Evolutionary conservation across 2,329 filamentous ascomycete species (phyloP), one percentile per base, ranked within the genome.

Genomic region (Aspergillus phoenicis): DNA sequence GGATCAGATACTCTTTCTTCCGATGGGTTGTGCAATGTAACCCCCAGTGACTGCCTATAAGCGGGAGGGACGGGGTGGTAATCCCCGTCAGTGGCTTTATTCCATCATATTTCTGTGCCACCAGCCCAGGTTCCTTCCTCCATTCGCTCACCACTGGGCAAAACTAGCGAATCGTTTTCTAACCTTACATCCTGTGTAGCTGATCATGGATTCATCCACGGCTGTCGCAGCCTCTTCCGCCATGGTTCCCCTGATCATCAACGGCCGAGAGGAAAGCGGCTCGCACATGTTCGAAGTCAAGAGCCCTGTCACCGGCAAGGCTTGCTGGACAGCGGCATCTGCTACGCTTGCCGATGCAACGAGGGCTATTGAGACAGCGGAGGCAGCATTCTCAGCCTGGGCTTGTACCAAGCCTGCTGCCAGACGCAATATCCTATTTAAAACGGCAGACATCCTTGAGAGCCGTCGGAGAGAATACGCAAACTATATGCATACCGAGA

Each of bases 381-480:
- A 85, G 8, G 78, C 80, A 3, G 90, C 90, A 1, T 87, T 90
- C 73, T 83, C 83, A 52, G 74, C 82, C 56, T 94, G 91, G 91
- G 82, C 84, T 17, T 82, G 81, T 59, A 84, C 85, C 2, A 86
- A 85, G 28, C 85, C 87, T 1, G 70, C 78, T n/a, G 68, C 81
- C 17, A 87, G 89, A 33, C 87, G 90, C n/a, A 84, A 89, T 63
- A 86, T 94, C 67, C 82, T 95, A 53, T 80, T 91, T 64, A 87
- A 86, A 71, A 88, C 89, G 0, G 87, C 88, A 10, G 85, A 87
- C 8, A 76, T 93, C 70, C 77, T 55, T 1, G 72, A 75, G 45
- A 60, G 64, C 11, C 69, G 70, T 3, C 63, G 70, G 2, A 80
- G 83, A 0, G 86, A 90, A 70, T 77, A 90, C 26, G 76, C 71